phyloP scores from a whole-genome alignment of 2,329 filamentous ascomycete species.

The Metarhizium robertsii region DNA sequence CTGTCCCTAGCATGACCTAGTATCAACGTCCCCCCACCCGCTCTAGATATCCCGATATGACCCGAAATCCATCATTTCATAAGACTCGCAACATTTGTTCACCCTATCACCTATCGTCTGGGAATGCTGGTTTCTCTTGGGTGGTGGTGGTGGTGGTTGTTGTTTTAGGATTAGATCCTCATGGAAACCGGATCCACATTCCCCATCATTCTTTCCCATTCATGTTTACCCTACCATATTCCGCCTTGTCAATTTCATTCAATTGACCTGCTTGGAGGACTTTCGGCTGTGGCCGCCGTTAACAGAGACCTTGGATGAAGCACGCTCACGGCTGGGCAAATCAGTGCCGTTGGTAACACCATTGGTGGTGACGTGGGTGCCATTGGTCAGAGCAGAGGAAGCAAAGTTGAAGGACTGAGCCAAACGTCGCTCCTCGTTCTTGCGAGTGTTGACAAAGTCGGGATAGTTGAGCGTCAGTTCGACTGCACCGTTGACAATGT shows the following conservation, averaged over 20 bases:
- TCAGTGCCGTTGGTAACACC: conserved; percentile 3
- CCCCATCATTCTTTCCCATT: neutral
- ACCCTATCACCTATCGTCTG: neutral
- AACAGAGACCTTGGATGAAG: conserved; percentile 21
- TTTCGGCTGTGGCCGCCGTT: conserved; percentile 21
- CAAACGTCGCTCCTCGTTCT: conserved; percentile 42
- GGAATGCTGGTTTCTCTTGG: neutral
- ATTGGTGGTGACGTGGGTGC: conserved; percentile 5
- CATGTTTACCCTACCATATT: neutral
- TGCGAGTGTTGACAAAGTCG: conserved; percentile 79
- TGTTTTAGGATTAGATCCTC: neutral
- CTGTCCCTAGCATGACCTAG: neutral
- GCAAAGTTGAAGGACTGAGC: conserved; percentile 35
- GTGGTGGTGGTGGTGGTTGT: no score
- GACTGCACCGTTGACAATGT: conserved; percentile 79
- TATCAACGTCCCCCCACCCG: neutral
- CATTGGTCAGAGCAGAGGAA: conserved; percentile 24
- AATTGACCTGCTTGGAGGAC: conserved; percentile 24
- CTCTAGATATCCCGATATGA: conserved; percentile 2
- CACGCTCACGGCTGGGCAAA: conserved; percentile 27
- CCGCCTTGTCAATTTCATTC: conserved; percentile 2
- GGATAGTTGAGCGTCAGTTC: conserved; percentile 95
- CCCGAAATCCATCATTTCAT: neutral
- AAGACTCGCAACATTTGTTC: neutral
- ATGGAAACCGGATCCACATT: neutral